Base-by-base conservation (phyloP, 83 land plant species). In the Picea mariana region DNA sequence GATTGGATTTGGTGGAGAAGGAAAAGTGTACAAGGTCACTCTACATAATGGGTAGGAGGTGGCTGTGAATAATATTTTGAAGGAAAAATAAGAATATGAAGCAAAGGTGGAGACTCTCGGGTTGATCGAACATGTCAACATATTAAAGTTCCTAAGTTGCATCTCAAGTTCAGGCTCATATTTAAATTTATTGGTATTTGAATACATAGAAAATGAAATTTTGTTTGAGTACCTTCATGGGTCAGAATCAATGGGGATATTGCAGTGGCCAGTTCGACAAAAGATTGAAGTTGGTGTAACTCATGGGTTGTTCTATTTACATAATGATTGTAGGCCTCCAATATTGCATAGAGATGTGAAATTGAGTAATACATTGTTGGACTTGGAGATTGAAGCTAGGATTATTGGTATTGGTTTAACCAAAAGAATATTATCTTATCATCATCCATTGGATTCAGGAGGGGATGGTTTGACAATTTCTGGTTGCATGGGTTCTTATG, bases 21-120 rank as follows among this genome's bases (percentile, higher is more conserved):
- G 90, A 7, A 47, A 47, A 47, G 49, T 47, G 49, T 47, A 1
- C 49, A 47, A 47, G 49, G 49, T 47, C 9, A 16, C 77, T n/a
- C 87, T 94, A 3, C 87, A 75, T 26, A 89, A 83, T 27, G 91
- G 90, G 1, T 84, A 89, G 38, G 72, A 23, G 7, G 92, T 91
- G 23, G 95, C 95, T 9, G 92, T 94, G 69, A 94, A 94, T 83
- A 94, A 92, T 80, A 85, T 94, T 0, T 85, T 83, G 85, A 75
- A 23, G 0, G 26, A 75, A 20, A 44, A 47, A 47, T 7, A 47
- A 47, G 49, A 47, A 47, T 47, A 7, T 47, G 49, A 6, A 47
- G 49, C 49, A 47, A 9, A 47, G 49, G 49, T 47, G 7, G 49
- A 47, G 49, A 47, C 49, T 9, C 49, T 47, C 9, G 55, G 82